Evolutionary conservation across 2,329 filamentous ascomycete genomes (phyloP), one percentile per base, ranked within the genome.

Genomic region (Fusarium xyrophilum): DNA sequence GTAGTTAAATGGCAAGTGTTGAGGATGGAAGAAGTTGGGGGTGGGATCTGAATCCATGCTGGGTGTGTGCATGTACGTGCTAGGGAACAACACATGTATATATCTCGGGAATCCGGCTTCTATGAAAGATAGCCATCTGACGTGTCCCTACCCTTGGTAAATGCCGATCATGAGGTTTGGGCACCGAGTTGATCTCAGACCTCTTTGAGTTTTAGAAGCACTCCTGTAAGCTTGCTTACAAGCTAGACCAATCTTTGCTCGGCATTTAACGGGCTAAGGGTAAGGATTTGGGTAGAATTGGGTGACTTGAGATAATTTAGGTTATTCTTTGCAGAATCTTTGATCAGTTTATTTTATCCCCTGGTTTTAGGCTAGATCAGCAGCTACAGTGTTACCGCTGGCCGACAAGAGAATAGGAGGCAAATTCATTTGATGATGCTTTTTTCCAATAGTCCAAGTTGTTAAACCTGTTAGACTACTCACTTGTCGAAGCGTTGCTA

Each of bases 61-160:
- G n/a, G 44, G 44, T 2, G 44, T 47, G 44, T 33, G 28, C 28
- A 33, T 47, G 28, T 11, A 13, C 11, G 1, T 13, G 3, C 5
- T 47, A 3, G n/a, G 2, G 4, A 6, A 46, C 2, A 14, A 23
- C 3, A n/a, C 44, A 47, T 19, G n/a, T 14, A 14, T 4, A 23
- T 7, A 19, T 47, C 28, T 23, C 44, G 44, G 44, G 28, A 32
- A 48, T 23, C 5, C 28, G 44, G 28, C 44, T 33, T 48, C 15
- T 33, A 2, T 10, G 28, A 4, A 10, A 10, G 5, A 13, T 3
- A 23, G 5, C 2, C 15, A 19, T 32, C 28, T 48, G 44, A 32
- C 8, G 8, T 33, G 5, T 10, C 2, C 21, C 15, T 4, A 0
- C 0, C 7, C 21, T n/a, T n/a, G 14, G 14, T 23, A 10, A 23